phyloP scores from a whole-genome alignment of 2,329 filamentous ascomycete species.

The Meredithiella fracta region DNA sequence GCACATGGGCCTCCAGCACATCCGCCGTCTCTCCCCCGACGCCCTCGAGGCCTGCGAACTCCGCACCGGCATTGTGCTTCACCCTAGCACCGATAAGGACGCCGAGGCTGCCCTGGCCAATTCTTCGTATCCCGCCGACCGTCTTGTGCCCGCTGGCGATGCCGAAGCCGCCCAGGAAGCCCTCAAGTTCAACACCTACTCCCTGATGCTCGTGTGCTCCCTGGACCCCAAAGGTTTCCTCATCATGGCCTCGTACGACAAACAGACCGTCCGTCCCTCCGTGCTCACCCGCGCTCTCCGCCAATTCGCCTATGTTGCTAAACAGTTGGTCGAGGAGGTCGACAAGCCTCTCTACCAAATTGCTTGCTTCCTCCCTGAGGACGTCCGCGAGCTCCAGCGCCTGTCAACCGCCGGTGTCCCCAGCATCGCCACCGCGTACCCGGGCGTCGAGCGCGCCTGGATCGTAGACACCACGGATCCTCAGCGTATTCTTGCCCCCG shows the following conservation, averaged over 20 bases:
- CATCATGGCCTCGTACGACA: conserved; percentile 49
- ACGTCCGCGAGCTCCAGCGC: conserved; percentile 21
- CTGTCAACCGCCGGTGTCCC: conserved; percentile 18
- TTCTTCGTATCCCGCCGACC: conserved; percentile 27
- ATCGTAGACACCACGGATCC: conserved; percentile 25
- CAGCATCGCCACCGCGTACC: conserved; percentile 18
- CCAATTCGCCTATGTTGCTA: conserved; percentile 35
- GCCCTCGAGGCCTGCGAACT: conserved; percentile 39
- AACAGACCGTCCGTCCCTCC: conserved; percentile 34
- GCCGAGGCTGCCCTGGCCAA: conserved; percentile 16
- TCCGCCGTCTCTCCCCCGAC: conserved; percentile 38
- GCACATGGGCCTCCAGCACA: conserved; percentile 44
- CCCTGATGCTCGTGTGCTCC: conserved; percentile 49
- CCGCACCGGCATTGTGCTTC: conserved; percentile 37
- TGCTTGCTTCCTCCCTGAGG: conserved; percentile 21
- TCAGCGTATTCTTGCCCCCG: conserved; percentile 24
- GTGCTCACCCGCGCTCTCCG: conserved; percentile 37
- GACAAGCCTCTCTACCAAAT: conserved; percentile 22
- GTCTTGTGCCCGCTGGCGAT: conserved; percentile 38
- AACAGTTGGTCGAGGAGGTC: conserved; percentile 29
- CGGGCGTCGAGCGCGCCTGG: conserved; percentile 22
- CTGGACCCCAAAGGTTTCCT: conserved; percentile 38
- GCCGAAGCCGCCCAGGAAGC: conserved; percentile 42
- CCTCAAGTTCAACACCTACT: conserved; percentile 41
- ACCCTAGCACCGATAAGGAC: conserved; percentile 24